Evolutionary conservation across 257 asterid genomes (phyloP), one percentile per base, ranked within the genome.

Genomic region (Solanum lycopersicoides): DNA sequence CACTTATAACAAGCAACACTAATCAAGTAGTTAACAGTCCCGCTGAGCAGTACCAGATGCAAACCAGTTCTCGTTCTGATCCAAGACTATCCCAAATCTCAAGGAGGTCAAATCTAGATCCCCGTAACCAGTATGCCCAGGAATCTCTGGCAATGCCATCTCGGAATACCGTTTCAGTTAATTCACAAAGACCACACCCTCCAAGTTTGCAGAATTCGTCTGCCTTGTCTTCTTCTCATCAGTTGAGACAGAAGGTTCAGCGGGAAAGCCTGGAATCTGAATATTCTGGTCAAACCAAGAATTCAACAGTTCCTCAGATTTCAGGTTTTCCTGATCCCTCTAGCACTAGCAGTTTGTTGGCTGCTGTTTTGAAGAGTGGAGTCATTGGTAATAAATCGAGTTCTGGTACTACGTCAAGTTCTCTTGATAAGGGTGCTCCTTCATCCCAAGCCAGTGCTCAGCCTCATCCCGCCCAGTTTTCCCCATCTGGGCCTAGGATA

Each of bases 331-430:
- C 89, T 39, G 90, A 89, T 83, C 90, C 86, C 85, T 89, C 93
- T 30, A 18, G 85, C 89, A 90, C 94, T n/a, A 93, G 93, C 89
- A 90, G 92, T 85, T 63, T 91, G 89, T 84, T 95, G 80, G 95
- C 94, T 87, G 92, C 95, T 88, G 93, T 91, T 71, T 89, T 89
- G 88, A 91, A 91, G 86, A 93, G 93, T 87, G 95, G 94, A 90
- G 90, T 89, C 44, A 89, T 87, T 69, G 89, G 91, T 82, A 88
- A 82, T 87, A 88, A 83, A 86, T 83, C 90, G 69, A 63, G 80
- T 80, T 80, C 69, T 37, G 59, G 86, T 53, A 89, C 44, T 12
- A 28, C 69, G 50, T 65, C 88, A 23, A 84, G 83, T 65, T 88
- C 87, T 89, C 92, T 71, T 87, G 96, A 87, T 83, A 86, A 90